Evolutionary conservation across 2,329 filamentous ascomycete genomes (phyloP).

Genomic region (Exophiala spinifera): DNA sequence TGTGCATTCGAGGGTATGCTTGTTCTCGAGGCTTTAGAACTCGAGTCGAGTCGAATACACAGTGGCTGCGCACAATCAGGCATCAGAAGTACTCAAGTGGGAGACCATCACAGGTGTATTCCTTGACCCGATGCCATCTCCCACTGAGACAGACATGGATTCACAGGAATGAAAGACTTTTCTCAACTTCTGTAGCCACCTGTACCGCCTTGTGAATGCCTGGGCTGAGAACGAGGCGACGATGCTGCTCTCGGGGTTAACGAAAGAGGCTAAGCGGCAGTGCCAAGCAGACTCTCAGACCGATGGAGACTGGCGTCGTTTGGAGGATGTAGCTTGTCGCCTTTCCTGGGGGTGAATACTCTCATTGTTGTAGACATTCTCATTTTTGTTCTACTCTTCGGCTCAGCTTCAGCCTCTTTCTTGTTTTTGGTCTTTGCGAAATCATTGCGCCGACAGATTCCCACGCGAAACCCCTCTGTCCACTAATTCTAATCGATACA

Average conservation of each 20-base stretch:
- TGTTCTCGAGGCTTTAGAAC: no score
- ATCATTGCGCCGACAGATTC: not conserved
- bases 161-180: no score
- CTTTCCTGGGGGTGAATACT: conserved; percentile 1
- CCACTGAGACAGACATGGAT: no score
- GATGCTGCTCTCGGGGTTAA: not conserved
- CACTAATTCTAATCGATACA: conserved; percentile 14
- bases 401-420: conserved; percentile 1
- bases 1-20: not conserved
- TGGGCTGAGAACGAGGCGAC: no score
- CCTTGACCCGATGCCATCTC: no score
- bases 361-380: conserved; percentile 9
- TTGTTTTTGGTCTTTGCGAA: not conserved
- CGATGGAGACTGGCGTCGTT: not conserved
- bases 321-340: conserved; percentile 5
- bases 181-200: no score
- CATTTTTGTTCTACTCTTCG: conserved; percentile 8
- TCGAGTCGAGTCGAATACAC: no score
- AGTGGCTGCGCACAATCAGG: no score
- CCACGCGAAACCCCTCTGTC: not conserved
- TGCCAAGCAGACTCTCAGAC: not conserved
- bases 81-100: no score
- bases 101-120: no score
- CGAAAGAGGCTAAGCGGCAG: not conserved
- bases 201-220: no score